Evolutionary conservation across 495 filamentous ascomycete species (phyloP).

Genomic region (Penicillium cataractarum): DNA sequence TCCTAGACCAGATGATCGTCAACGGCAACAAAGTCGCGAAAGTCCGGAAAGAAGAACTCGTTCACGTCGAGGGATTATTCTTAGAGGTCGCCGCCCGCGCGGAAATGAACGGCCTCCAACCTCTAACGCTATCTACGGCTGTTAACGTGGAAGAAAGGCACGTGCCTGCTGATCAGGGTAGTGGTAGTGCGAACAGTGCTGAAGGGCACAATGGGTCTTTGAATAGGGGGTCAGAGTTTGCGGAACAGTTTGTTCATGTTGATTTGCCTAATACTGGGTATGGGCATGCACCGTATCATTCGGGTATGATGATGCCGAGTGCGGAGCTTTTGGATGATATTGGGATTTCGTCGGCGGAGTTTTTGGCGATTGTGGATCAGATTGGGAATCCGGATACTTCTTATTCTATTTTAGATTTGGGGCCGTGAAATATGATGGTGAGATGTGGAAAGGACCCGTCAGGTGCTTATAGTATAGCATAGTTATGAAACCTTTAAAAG

Average conservation of each 20-base stretch:
- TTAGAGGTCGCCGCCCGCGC: not conserved
- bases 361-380: not conserved
- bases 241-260: not conserved
- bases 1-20: not conserved
- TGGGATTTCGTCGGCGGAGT: not conserved
- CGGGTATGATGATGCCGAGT: not conserved
- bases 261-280: not conserved
- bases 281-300: not conserved
- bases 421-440: not conserved
- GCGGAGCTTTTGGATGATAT: not conserved
- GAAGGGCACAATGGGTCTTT: not conserved
- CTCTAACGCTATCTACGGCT: not conserved
- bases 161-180: no score
- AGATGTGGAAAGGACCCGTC: no score
- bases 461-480: no score
- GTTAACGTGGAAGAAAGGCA: not conserved
- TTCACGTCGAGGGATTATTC: not conserved
- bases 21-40: not conserved
- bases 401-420: not conserved
- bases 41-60: not conserved
- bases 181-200: not conserved
- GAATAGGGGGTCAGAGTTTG: not conserved
- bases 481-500: no score
- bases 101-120: not conserved
- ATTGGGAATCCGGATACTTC: not conserved